Evolutionary conservation across 2,329 filamentous ascomycete genomes (phyloP).

Genomic region (Xylaria digitata): DNA sequence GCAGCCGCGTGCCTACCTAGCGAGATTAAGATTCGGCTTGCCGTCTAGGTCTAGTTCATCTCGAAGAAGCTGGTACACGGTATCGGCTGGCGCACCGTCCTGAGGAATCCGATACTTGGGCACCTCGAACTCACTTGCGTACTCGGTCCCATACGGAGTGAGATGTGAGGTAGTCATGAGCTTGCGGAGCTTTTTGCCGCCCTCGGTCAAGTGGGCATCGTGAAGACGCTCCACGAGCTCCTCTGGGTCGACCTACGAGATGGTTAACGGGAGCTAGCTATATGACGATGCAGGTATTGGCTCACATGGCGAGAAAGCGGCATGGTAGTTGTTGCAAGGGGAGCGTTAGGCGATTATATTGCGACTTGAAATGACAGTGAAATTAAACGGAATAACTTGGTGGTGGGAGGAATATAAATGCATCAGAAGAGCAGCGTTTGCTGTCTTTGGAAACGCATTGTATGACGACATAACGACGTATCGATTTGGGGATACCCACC

Average conservation of each 20-base stretch:
- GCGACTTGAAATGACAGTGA: neutral
- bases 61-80: conserved; percentile 72
- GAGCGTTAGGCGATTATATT: neutral
- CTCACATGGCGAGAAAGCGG: conserved; percentile 35
- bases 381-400: neutral
- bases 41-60: conserved; percentile 74
- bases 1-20: conserved; percentile 55
- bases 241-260: conserved; percentile 63
- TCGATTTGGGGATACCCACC: neutral
- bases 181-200: conserved; percentile 52
- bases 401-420: conserved; percentile 6
- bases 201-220: conserved; percentile 55
- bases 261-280: conserved; percentile 1
- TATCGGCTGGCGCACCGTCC: conserved; percentile 68
- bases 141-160: conserved; percentile 68
- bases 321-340: conserved; percentile 11
- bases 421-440: neutral
- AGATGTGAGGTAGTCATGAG: conserved; percentile 61
- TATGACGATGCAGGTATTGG: neutral
- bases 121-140: conserved; percentile 64
- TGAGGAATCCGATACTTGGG: conserved; percentile 70
- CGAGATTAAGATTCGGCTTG: conserved; percentile 74
- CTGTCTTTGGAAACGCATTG: conserved; percentile 8
- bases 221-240: conserved; percentile 66
- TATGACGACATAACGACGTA: conserved; percentile 33